Evolutionary conservation across 768 basidiomycete genomes (phyloP).

Genomic region (Hericium coralloides): DNA sequence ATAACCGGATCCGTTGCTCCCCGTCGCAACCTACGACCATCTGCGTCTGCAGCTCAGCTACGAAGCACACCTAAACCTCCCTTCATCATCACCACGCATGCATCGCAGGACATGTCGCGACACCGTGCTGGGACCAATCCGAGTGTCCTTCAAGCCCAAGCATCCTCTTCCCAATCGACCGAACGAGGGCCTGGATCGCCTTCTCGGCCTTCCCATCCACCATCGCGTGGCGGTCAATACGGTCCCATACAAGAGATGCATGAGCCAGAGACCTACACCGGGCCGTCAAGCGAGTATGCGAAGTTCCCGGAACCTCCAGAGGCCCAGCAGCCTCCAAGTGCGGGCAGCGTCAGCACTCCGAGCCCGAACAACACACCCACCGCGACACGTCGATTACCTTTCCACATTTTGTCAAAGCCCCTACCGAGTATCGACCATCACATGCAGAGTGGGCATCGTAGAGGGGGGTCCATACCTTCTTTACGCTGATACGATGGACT

Average conservation of each 20-base stretch:
- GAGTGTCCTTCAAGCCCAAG: slow-evolving; percentile 32
- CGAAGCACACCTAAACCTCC: slow-evolving; percentile 27
- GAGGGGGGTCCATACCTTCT: slow-evolving; percentile 32
- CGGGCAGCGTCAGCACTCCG: slow-evolving; percentile 17
- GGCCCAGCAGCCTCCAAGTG: slow-evolving; percentile 19
- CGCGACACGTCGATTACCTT: slow-evolving; percentile 34
- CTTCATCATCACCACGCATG: slow-evolving; percentile 9
- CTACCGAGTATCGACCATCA: slow-evolving; percentile 24
- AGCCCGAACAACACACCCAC: slow-evolving; percentile 11
- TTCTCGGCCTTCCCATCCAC: slow-evolving; percentile 43
- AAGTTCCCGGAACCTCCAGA: slow-evolving; percentile 61
- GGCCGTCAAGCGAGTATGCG: slow-evolving; percentile 63
- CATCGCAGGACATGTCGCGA: slow-evolving; percentile 34
- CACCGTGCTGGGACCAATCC: slow-evolving; percentile 65
- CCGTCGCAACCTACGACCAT: slow-evolving; percentile 54
- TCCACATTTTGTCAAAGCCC: slow-evolving; percentile 58
- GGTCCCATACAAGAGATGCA: slow-evolving; percentile 26
- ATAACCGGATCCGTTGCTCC: slow-evolving; percentile 49
- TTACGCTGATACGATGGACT: slow-evolving; percentile 13
- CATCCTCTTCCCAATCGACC: slow-evolving; percentile 25
- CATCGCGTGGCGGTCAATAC: slow-evolving; percentile 41
- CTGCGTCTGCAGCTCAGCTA: slow-evolving; percentile 71
- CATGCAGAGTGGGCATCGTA: slow-evolving; percentile 27
- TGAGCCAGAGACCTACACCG: slow-evolving; percentile 45
- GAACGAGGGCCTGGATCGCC: slow-evolving; percentile 16